phyloP scores from a whole-genome alignment of 805 yeast species.

The Komagataella mondaviorum region DNA sequence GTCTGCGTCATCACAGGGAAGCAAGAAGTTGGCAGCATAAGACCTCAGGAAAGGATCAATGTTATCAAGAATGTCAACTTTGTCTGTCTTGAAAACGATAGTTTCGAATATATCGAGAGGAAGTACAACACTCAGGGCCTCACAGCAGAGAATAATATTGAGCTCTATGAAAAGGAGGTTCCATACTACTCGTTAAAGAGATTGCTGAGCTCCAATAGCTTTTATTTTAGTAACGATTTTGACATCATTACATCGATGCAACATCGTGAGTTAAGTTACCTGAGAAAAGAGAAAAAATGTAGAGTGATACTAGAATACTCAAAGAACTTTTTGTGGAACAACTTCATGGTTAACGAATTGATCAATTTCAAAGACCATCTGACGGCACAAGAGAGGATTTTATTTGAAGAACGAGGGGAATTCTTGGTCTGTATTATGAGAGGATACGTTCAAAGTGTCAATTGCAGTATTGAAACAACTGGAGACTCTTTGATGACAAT shows the following conservation, averaged over 20 bases:
- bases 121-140: slow-evolving; percentile 3
- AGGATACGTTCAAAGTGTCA: slow-evolving; percentile 33
- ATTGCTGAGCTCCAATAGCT: slow-evolving; percentile 26
- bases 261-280: slow-evolving; percentile 26
- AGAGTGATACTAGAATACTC: slow-evolving; percentile 26
- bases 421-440: slow-evolving; percentile 34
- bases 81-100: slow-evolving; percentile 45
- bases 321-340: slow-evolving; percentile 37
- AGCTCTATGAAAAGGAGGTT: not conserved
- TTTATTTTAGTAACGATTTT: slow-evolving; percentile 32
- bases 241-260: slow-evolving; percentile 31
- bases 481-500: slow-evolving; percentile 25
- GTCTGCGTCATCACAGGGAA: slow-evolving; percentile 45
- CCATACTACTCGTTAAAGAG: slow-evolving; percentile 24
- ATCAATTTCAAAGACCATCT: slow-evolving; percentile 31
- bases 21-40: slow-evolving; percentile 44
- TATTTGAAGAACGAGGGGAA: slow-evolving; percentile 27
- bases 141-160: not conserved
- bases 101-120: slow-evolving; percentile 27
- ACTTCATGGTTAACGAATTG: slow-evolving; percentile 29
- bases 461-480: slow-evolving; percentile 10
- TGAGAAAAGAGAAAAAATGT: slow-evolving; percentile 5
- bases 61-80: slow-evolving; percentile 50
- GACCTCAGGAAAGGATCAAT: slow-evolving; percentile 37
- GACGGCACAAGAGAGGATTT: slow-evolving; percentile 21